Evolutionary conservation across 1,284 basidiomycete species (phyloP).

Genomic region (Coniophora puteana): DNA sequence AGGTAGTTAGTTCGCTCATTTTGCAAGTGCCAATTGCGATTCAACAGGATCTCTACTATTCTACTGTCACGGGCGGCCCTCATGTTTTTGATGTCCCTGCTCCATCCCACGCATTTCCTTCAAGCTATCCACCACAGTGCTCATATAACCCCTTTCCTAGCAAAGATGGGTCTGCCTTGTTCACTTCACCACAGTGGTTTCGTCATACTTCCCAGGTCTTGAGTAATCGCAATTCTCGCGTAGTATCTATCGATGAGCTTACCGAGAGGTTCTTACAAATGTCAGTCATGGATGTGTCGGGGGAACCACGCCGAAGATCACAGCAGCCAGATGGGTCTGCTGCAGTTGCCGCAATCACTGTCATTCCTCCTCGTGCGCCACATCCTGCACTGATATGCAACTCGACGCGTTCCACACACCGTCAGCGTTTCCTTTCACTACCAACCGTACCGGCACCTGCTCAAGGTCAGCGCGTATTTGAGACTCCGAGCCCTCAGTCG

Average conservation of each 20-base stretch:
- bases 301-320: not conserved
- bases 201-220: no score
- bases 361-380: constrained; percentile 4
- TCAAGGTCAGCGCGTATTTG: constrained; percentile 12
- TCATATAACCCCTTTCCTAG: constrained; percentile 25
- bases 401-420: not conserved
- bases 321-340: not conserved
- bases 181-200: constrained; percentile 19
- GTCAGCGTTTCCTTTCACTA: not conserved
- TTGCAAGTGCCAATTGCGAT: no score
- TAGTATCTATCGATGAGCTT: constrained; percentile 15
- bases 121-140: constrained; percentile 22
- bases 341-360: constrained; percentile 6
- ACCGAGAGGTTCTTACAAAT: constrained; percentile 11
- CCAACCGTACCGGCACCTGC: constrained; percentile 1
- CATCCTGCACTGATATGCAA: constrained; percentile 7
- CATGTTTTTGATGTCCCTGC: constrained; percentile 11
- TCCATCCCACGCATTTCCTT: constrained; percentile 36
- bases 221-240: no score
- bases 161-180: constrained; percentile 9
- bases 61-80: not conserved
- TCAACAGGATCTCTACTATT: not conserved
- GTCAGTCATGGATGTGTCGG: constrained; percentile 10
- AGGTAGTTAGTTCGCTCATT: no score
- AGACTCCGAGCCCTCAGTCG: constrained; percentile 11